Base-by-base conservation (phyloP, 805 yeast species). In the Zygosaccharomyces lentus region DNA sequence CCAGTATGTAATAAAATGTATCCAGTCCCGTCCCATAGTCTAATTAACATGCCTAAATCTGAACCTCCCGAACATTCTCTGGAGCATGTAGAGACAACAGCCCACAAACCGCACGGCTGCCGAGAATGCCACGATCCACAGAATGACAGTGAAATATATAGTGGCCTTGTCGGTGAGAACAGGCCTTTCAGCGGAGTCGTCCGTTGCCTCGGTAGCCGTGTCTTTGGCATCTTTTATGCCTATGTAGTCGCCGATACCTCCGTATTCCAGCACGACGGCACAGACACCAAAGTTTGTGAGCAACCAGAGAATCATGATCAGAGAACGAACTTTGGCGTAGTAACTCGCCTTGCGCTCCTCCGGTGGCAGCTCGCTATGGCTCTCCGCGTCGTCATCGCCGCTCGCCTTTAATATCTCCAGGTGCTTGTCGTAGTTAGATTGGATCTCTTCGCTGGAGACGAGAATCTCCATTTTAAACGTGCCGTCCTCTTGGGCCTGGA, bases 71-170 rank as follows among this genome's bases (percentile, higher is more conserved):
- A 64, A 34, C 41, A 61, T 40, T 52, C 74, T 67, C 7, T 48
- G 45, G 0, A 73, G 43, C 59, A 87, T 67, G 61, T 81, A 91
- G 32, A 76, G 59, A 1, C 76, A 63, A 54, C 95, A 80, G 1
- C 97, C 96, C 23, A 83, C 41, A 54, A 91, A 84, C 51, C 97
- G 73, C 64, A 87, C 82, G 6, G 82, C 75, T 0, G 98, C 96
- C 74, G 88, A 77, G 23, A 82, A 86, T 3, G 96, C 96, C 35
- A 91, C 98, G 30, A 90, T 69, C 96, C 98, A 91, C 54, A 91
- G 71, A 37, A 91, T 83, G 25, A 91, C 87, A 4, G 93, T 78
- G 64, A 91, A 75, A 62, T 88, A 91, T 6, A 81, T 69, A 32
- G 79, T 74, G 1, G 87, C 74, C 64, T 83, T 74, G n/a, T 47